These are phyloP conservation scores for Xylaria sp. DNA, from an alignment of 2,329 filamentous ascomycete species.

Conservation along the genomic window DNA sequence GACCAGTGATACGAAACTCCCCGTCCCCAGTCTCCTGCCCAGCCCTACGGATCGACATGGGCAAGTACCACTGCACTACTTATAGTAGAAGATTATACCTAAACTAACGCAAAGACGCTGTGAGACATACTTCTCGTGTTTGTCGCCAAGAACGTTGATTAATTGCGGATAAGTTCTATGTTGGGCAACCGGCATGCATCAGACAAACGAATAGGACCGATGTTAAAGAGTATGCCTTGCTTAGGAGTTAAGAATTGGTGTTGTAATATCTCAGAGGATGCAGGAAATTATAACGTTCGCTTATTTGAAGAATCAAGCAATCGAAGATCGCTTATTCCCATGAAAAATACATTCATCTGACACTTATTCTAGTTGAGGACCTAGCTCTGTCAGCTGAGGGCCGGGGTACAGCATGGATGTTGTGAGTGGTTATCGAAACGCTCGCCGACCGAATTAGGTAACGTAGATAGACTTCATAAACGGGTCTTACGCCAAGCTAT, in stretches of 20 bases:
- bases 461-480: neutral
- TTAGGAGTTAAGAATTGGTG: neutral
- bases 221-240: neutral
- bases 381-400: neutral
- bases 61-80: too few species aligned
- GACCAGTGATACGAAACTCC: neutral
- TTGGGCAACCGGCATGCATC: neutral
- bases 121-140: conserved; percentile 32
- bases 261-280: too few species aligned
- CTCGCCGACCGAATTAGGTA: neutral
- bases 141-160: conserved; percentile 14
- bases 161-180: neutral
- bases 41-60: conserved; percentile 24
- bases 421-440: neutral
- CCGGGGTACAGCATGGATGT: neutral
- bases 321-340: neutral
- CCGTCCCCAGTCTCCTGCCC: neutral
- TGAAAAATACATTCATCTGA: neutral
- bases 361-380: neutral
- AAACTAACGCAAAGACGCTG: neutral
- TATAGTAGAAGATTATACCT: neutral
- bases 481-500: neutral
- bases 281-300: neutral
- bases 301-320: neutral
- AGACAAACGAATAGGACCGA: neutral